phyloP scores from a whole-genome alignment of 164 flowering plant species.

The Macadamia integrifolia region DNA sequence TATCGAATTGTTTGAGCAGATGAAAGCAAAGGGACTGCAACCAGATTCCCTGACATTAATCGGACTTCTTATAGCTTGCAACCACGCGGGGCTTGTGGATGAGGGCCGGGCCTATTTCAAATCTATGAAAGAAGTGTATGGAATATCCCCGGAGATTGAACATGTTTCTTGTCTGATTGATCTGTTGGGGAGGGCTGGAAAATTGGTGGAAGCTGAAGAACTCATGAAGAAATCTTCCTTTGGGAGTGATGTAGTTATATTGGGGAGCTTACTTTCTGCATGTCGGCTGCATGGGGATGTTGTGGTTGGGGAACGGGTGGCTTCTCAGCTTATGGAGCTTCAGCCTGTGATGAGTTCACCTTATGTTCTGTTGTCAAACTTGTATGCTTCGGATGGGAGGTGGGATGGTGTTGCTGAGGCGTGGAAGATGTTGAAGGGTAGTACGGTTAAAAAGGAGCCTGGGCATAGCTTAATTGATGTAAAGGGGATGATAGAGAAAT shows the following conservation, averaged over 20 bases:
- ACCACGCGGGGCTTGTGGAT: conserved; percentile 65
- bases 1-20: conserved; percentile 40
- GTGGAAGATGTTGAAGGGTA: conserved; percentile 52
- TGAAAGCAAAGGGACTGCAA: conserved; percentile 31
- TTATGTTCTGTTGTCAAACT: conserved; percentile 58
- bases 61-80: conserved; percentile 57
- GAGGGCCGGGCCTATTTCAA: conserved; percentile 44
- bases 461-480: conserved; percentile 57
- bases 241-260: conserved; percentile 44
- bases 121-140: conserved; percentile 40
- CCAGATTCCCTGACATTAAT: conserved; percentile 70
- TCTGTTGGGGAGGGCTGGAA: conserved; percentile 68
- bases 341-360: conserved; percentile 52
- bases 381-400: conserved; percentile 56
- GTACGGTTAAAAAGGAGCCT: conserved; percentile 57
- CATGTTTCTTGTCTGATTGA: conserved; percentile 75
- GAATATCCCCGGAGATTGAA: conserved; percentile 42
- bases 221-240: conserved; percentile 28
- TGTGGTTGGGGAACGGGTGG: conserved; percentile 44
- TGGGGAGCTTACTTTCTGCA: conserved; percentile 71
- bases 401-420: conserved; percentile 61
- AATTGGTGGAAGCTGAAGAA: conserved; percentile 49
- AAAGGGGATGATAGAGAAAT: conserved; percentile 45
- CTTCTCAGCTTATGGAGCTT: conserved; percentile 33
- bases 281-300: conserved; percentile 51